Conservation (phyloP, 2,329 filamentous ascomycete species). For the Aureobasidium sp. region DNA sequence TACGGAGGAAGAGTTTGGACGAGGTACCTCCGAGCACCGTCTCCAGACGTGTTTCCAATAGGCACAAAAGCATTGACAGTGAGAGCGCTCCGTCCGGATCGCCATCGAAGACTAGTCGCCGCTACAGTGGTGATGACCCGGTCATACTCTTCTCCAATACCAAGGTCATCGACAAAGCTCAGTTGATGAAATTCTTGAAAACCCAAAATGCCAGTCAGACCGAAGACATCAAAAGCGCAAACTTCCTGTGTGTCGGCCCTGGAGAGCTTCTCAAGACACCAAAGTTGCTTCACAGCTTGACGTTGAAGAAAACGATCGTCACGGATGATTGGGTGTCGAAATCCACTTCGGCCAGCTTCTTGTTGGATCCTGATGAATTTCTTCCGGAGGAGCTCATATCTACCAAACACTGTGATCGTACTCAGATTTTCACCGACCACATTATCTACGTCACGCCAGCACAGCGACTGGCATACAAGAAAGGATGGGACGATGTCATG, state of each 20-base stretch:
- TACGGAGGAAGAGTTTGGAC: not conserved
- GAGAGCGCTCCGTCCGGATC: not conserved
- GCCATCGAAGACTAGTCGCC: not conserved
- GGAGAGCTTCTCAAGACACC: conserved; percentile 1
- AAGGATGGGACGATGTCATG: conserved; percentile 1
- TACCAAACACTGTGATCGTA: not conserved
- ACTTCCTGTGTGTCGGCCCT: not conserved
- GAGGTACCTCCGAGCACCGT: not conserved
- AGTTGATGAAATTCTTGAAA: not conserved
- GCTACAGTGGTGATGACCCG: not conserved
- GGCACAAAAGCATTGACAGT: not conserved
- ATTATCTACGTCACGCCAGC: not conserved
- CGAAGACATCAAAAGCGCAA: not conserved
- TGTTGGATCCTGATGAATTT: not conserved
- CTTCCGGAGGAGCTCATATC: not conserved
- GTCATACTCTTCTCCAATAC: conserved; percentile 2
- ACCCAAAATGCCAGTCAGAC: not conserved
- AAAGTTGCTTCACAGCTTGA: conserved; percentile 1
- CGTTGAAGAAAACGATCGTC: not conserved
- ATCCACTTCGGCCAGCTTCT: not conserved
- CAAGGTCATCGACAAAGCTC: not conserved
- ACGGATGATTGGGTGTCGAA: conserved; percentile 2
- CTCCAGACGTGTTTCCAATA: not conserved
- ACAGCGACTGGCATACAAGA: not conserved
- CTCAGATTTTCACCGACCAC: not conserved